Conservation (phyloP, 306 rosid species). For the Medicago lupulina region DNA sequence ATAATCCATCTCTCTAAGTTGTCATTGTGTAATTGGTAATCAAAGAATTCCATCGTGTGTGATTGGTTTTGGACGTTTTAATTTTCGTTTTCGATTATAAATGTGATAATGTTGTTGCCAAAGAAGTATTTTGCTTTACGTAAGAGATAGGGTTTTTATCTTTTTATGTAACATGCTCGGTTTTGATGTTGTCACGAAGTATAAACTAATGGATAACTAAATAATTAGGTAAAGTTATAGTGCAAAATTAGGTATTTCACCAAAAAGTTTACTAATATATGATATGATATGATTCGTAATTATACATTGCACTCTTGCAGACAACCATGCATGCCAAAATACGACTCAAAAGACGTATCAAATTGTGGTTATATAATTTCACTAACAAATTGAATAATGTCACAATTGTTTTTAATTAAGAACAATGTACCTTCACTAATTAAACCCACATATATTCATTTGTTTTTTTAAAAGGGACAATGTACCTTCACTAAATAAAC, state of each 20-base stretch:
- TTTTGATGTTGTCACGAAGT: constrained; percentile 26
- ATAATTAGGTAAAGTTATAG: constrained; percentile 35
- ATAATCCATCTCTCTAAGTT: background rate
- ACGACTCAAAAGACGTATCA: background rate
- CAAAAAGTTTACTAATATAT: too few relatives aligned
- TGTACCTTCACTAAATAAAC: background rate
- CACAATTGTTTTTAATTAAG: background rate
- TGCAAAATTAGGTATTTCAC: constrained; percentile 42
- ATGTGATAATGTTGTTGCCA: constrained; percentile 16
- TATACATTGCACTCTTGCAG: background rate
- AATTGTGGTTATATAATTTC: constrained; percentile 13
- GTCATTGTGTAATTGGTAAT: background rate
- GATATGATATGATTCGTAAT: background rate
- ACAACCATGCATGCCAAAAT: constrained; percentile 10
- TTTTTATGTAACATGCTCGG: constrained; percentile 8
- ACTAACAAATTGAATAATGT: background rate
- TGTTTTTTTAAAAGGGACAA: background rate
- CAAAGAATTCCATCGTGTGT: background rate
- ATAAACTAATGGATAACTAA: constrained; percentile 22
- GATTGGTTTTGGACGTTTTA: constrained; percentile 1
- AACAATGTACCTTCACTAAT: background rate
- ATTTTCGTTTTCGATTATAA: constrained; percentile 25
- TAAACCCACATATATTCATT: background rate
- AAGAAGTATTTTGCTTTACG: constrained; percentile 22
- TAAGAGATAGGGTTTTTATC: background rate